Evolutionary conservation across 768 basidiomycete species (phyloP).

Genomic region (Collybia mongolica): DNA sequence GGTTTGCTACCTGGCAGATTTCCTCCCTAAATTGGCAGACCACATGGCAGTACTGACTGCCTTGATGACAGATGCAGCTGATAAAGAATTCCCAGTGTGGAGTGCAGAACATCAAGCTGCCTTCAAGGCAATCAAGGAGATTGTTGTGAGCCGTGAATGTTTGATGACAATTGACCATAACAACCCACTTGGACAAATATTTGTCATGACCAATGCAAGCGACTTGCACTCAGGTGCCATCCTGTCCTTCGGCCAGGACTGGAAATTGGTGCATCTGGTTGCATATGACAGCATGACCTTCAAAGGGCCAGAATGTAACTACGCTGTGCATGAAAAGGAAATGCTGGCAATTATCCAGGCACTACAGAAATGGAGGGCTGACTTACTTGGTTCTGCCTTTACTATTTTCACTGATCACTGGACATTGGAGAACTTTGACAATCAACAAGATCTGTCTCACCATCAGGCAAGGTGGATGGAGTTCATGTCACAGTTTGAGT

Average conservation of each 20-base stretch:
- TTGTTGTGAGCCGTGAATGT: slow-evolving; percentile 19
- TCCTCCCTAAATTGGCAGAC: slow-evolving; percentile 26
- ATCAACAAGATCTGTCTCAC: slow-evolving; percentile 13
- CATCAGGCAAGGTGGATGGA: slow-evolving; percentile 28
- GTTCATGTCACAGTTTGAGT: slow-evolving; percentile 35
- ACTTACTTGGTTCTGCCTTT: slow-evolving; percentile 14
- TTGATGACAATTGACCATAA: slow-evolving; percentile 27
- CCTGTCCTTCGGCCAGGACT: slow-evolving; percentile 22
- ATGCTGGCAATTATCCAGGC: slow-evolving; percentile 28
- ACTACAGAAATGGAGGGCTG: slow-evolving; percentile 17
- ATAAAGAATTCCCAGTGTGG: slow-evolving; percentile 24
- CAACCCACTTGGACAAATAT: slow-evolving; percentile 19
- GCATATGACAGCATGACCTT: slow-evolving; percentile 19
- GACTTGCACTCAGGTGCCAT: slow-evolving; percentile 21
- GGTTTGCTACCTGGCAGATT: slow-evolving; percentile 23
- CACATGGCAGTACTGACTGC: slow-evolving; percentile 18
- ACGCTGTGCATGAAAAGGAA: slow-evolving; percentile 31
- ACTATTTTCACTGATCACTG: slow-evolving; percentile 29
- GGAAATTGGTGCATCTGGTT: slow-evolving; percentile 27
- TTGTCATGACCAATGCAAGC: slow-evolving; percentile 25
- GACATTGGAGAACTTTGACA: slow-evolving; percentile 25
- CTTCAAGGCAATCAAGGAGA: slow-evolving; percentile 24
- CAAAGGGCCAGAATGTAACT: slow-evolving; percentile 22
- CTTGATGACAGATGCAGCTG: background rate
- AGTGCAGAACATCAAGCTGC: slow-evolving; percentile 15